Evolutionary conservation across 1,284 basidiomycete genomes (phyloP).

Genomic region (Rhodotorula sp.): DNA sequence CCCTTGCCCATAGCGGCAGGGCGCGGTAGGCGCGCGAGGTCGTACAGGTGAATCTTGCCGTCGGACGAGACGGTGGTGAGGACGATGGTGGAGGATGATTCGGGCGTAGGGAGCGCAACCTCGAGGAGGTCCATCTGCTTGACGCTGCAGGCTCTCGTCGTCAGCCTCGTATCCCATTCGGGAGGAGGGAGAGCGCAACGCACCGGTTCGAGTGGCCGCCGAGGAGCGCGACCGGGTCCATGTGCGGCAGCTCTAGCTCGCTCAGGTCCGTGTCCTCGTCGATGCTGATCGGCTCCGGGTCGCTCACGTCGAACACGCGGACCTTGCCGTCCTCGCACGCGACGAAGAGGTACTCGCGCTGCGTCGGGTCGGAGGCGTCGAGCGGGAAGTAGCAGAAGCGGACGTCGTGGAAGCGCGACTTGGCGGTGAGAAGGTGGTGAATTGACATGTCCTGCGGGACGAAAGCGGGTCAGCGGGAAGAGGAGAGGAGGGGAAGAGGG

Average conservation of each 20-base stretch:
- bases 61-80: slow-evolving; percentile 78
- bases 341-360: slow-evolving; percentile 68
- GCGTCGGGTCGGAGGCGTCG: slow-evolving; percentile 52
- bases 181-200: slow-evolving; percentile 38
- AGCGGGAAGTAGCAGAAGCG: slow-evolving; percentile 64
- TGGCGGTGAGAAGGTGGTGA: slow-evolving; percentile 68
- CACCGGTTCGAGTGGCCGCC: slow-evolving; percentile 74
- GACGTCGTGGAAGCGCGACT: slow-evolving; percentile 76
- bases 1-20: background rate
- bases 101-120: slow-evolving; percentile 58
- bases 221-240: slow-evolving; percentile 64
- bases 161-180: background rate
- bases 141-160: slow-evolving; percentile 56
- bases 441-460: slow-evolving; percentile 66
- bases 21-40: slow-evolving; percentile 60
- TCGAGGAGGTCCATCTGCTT: slow-evolving; percentile 68
- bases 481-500: background rate
- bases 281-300: slow-evolving; percentile 44
- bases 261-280: slow-evolving; percentile 38
- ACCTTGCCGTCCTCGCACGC: slow-evolving; percentile 84
- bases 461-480: background rate
- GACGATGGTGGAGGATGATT: slow-evolving; percentile 60
- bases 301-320: slow-evolving; percentile 58
- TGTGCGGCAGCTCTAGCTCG: slow-evolving; percentile 46
- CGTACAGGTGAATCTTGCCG: slow-evolving; percentile 76